Evolutionary conservation across 495 filamentous ascomycete genomes (phyloP).

Genomic region (Choiromyces venosus): DNA sequence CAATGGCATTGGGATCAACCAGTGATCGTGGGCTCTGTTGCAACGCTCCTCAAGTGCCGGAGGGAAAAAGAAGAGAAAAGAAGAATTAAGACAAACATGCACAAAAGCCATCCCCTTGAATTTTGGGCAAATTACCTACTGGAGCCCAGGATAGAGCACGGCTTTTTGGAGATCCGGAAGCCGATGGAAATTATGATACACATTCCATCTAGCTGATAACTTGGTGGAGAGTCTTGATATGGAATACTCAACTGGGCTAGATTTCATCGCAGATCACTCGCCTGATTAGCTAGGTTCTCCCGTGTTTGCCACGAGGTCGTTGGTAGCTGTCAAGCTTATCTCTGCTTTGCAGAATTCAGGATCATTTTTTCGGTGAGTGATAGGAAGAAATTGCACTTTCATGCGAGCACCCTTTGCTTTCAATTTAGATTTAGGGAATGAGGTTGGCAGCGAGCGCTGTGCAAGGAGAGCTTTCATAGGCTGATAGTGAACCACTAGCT

Average conservation of each 20-base stretch:
- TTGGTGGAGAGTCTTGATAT: background rate
- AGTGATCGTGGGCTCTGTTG: background rate
- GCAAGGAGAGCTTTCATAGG: background rate
- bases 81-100: background rate
- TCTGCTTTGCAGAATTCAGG: background rate
- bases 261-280: background rate
- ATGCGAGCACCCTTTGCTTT: background rate
- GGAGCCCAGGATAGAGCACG: background rate
- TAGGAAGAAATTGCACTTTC: background rate
- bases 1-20: background rate
- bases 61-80: background rate
- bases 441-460: background rate
- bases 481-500: background rate
- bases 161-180: background rate
- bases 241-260: background rate
- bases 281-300: background rate
- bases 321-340: background rate
- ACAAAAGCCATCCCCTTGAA: background rate
- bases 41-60: background rate
- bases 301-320: background rate
- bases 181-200: background rate
- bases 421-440: background rate
- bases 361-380: background rate
- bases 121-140: background rate
- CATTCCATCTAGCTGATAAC: background rate